These are phyloP conservation scores for Stemphylium vesicarium DNA, from an alignment of 2,329 filamentous ascomycete species.

Conservation along the genomic window DNA sequence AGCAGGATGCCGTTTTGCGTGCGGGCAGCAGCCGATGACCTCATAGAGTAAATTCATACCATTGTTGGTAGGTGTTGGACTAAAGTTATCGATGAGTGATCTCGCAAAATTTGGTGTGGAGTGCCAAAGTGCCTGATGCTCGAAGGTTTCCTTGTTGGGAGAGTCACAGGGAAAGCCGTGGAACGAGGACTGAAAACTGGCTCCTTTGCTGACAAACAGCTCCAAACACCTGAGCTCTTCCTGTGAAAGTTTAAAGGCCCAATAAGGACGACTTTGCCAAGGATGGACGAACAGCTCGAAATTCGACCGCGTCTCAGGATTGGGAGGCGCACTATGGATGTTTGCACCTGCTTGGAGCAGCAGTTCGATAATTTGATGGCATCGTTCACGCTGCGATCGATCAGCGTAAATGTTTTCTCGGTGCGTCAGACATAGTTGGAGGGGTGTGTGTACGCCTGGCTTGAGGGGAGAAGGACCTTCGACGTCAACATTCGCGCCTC, in stretches of 20 bases:
- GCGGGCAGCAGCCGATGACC: conserved; percentile 37
- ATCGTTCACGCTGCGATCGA: conserved; percentile 17
- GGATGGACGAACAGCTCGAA: conserved; percentile 40
- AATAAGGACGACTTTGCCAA: conserved; percentile 34
- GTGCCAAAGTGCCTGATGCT: conserved; percentile 45
- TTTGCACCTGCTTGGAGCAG: conserved; percentile 40
- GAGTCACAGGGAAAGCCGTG: conserved; percentile 32
- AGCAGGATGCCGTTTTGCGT: conserved; percentile 38
- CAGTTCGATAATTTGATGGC: conserved; percentile 35
- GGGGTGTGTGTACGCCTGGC: conserved; percentile 21
- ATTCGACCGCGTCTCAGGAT: conserved; percentile 18
- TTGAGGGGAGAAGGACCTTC: conserved; percentile 12
- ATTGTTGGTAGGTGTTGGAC: conserved; percentile 13
- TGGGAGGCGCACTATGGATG: conserved; percentile 26
- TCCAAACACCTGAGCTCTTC: conserved; percentile 37
- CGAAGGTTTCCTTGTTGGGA: conserved; percentile 26
- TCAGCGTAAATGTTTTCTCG: conserved; percentile 28
- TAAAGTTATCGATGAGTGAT: conserved; percentile 31
- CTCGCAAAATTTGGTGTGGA: conserved; percentile 33
- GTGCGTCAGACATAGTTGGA: conserved; percentile 38
- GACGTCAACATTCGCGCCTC: conserved; percentile 39
- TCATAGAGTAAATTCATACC: conserved; percentile 37
- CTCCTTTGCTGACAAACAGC: conserved; percentile 35
- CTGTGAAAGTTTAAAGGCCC: conserved; percentile 28
- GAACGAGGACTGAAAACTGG: conserved; percentile 29